phyloP scores from a whole-genome alignment of 208 protist genomes.

The Acanthamoeba lugdunensis region DNA sequence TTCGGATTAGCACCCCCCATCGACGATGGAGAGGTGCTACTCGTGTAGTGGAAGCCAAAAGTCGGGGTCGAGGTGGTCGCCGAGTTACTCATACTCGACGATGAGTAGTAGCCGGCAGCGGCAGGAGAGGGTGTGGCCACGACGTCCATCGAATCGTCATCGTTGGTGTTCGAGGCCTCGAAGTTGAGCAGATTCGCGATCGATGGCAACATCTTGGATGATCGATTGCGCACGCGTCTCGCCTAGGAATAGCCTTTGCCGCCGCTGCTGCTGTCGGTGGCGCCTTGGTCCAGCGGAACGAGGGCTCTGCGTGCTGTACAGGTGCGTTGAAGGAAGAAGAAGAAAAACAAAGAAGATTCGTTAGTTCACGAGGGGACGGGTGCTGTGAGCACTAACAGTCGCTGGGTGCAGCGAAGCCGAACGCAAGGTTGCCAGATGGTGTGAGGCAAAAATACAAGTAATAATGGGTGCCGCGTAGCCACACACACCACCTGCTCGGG shows the following conservation, averaged over 20 bases:
- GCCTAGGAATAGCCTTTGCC: background rate
- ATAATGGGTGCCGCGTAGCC: background rate
- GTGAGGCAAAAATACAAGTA: background rate
- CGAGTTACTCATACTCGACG: background rate
- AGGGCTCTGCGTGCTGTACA: background rate
- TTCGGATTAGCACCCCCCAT: background rate
- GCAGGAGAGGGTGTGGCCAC: background rate
- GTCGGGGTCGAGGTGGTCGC: background rate
- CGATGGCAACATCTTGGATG: constrained; percentile 11
- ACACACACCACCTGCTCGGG: background rate
- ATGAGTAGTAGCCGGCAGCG: too few relatives aligned
- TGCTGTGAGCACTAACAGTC: too few relatives aligned
- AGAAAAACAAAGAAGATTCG: constrained; percentile 1
- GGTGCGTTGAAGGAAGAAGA: background rate
- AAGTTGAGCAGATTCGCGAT: constrained; percentile 58
- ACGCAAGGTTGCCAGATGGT: too few relatives aligned
- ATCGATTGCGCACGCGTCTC: background rate
- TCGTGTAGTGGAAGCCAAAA: constrained; percentile 5
- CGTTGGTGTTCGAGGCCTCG: background rate
- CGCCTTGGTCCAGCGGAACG: background rate
- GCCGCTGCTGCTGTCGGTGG: background rate
- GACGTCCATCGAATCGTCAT: constrained; percentile 30
- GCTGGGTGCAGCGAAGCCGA: too few relatives aligned
- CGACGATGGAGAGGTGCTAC: background rate
- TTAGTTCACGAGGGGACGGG: background rate